A percentile compares a stretch with the other conserved stretches of the same genome.
Conservation (phyloP, 148 eudicot genomes). For the Rhododendron williamsianum region DNA sequence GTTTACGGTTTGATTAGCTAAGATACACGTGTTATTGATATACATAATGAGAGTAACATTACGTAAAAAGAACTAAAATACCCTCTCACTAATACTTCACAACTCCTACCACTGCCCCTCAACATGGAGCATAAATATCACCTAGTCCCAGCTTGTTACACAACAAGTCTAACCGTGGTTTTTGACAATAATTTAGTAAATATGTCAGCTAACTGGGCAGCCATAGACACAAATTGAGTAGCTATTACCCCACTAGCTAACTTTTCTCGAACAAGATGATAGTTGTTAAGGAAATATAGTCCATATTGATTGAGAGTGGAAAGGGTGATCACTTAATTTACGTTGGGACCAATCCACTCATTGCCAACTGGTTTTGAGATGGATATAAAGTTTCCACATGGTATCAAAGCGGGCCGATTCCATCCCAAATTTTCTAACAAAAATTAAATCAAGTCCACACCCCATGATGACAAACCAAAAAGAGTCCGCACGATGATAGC, state of each 20-base stretch:
- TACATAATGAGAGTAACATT: not conserved
- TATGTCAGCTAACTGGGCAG: not conserved
- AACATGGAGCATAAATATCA: not conserved
- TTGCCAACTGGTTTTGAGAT: too few species aligned
- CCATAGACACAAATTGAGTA: not conserved
- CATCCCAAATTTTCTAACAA: not conserved
- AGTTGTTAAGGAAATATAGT: not conserved
- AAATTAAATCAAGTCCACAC: not conserved
- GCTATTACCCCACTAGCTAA: not conserved
- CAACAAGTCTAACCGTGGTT: not conserved
- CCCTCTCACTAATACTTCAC: not conserved
- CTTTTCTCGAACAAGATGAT: not conserved
- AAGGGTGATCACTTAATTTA: too few species aligned
- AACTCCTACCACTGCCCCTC: not conserved
- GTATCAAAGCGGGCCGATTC: not conserved
- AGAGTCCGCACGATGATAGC: not conserved
- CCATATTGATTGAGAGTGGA: too few species aligned
- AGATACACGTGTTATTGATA: not conserved
- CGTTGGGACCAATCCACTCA: too few species aligned
- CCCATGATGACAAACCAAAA: not conserved
- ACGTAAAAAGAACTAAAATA: not conserved
- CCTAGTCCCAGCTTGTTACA: not conserved
- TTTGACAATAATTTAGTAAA: not conserved
- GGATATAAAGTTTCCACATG: not conserved
- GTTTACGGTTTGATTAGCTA: not conserved